phyloP scores from a whole-genome alignment of 1,284 basidiomycete genomes.

The Vanrija sp. region DNA sequence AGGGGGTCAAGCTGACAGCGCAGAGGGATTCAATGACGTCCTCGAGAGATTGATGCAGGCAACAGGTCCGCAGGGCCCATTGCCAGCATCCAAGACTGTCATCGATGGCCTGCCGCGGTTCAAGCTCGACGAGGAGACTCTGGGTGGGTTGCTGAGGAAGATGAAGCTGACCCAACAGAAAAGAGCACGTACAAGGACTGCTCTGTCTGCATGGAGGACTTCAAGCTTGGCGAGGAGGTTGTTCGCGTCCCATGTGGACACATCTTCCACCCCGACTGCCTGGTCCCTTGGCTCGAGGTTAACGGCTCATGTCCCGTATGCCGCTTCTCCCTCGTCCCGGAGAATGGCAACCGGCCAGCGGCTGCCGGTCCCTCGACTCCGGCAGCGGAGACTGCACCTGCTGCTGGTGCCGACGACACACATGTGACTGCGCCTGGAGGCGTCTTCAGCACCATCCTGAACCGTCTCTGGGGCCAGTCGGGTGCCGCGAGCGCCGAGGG shows the following conservation, averaged over 20 bases:
- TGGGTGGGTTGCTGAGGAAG: conserved; percentile 26
- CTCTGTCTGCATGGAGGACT: conserved; percentile 47
- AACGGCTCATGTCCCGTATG: conserved; percentile 50
- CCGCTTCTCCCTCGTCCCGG: conserved; percentile 35
- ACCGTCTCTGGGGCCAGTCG: conserved; percentile 38
- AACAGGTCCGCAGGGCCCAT: conserved; percentile 44
- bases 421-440: conserved; percentile 10
- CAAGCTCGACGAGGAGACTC: conserved; percentile 33
- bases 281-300: conserved; percentile 45
- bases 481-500: conserved; percentile 11
- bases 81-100: conserved; percentile 42
- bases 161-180: conserved; percentile 16
- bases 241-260: conserved; percentile 46
- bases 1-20: background rate
- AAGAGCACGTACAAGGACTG: conserved; percentile 43
- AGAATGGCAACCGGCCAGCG: background rate
- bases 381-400: background rate
- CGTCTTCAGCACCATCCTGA: conserved; percentile 29
- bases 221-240: conserved; percentile 35
- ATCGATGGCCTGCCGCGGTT: conserved; percentile 44
- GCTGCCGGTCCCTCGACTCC: too few relatives aligned
- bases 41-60: conserved; percentile 47
- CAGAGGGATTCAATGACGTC: conserved; percentile 44
- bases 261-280: conserved; percentile 46
- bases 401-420: background rate